Conservation (phyloP, 441 rosid species). For the Cnidoscolus chayamansa region DNA sequence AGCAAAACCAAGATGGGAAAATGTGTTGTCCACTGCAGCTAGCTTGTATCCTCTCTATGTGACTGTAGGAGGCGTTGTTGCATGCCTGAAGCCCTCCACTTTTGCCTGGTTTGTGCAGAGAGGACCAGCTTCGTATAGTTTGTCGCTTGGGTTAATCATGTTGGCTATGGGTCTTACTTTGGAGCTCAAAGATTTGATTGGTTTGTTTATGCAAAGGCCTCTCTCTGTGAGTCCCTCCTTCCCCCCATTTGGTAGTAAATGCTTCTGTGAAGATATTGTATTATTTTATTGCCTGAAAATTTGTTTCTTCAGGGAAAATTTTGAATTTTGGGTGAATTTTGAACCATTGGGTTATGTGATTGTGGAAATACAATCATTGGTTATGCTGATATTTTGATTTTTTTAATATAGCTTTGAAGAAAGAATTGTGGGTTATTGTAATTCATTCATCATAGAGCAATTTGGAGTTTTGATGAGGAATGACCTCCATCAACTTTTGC, state of each 20-base stretch:
- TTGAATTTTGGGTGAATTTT: neutral
- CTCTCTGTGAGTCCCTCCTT: constrained; percentile 40
- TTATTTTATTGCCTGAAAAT: neutral
- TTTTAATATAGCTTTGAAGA: neutral
- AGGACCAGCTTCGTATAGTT: constrained; percentile 51
- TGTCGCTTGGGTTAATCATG: constrained; percentile 57
- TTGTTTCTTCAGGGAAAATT: constrained; percentile 4
- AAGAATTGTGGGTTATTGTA: neutral
- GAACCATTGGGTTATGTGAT: neutral
- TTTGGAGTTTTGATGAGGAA: neutral
- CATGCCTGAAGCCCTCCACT: constrained; percentile 55
- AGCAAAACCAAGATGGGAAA: constrained; percentile 45
- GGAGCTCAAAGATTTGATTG: constrained; percentile 53
- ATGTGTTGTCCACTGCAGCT: constrained; percentile 44
- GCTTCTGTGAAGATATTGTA: neutral
- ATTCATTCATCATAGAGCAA: neutral
- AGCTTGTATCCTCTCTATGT: constrained; percentile 67
- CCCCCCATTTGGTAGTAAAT: too few species aligned
- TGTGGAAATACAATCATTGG: neutral
- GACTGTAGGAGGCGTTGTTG: constrained; percentile 47
- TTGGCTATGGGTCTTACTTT: constrained; percentile 66
- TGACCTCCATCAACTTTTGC: neutral
- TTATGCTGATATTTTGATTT: neutral
- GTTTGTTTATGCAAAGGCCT: constrained; percentile 51
- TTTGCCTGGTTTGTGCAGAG: constrained; percentile 52